Base-by-base conservation (phyloP, 768 basidiomycete genomes). In the Trametes cubensis region DNA sequence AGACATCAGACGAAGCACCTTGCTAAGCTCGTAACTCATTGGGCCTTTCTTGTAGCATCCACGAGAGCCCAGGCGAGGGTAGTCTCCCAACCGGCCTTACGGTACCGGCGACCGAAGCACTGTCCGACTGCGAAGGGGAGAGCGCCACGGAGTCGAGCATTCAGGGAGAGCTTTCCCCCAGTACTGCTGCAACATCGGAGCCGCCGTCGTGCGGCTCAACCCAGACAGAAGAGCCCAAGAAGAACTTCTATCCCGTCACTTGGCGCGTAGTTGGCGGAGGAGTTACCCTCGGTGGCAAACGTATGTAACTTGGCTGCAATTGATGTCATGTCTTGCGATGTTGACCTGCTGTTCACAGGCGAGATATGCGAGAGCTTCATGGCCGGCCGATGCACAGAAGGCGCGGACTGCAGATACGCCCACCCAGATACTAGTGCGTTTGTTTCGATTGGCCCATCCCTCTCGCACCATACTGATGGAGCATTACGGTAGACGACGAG, bases 191-290 rank as follows among this genome's bases (percentile, higher is more conserved):
- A 15, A 57, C 61, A 13, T 56, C 53, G 20, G 48, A 61, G 21
- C 46, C 41, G 2, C 40, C 50, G 3, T 17, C 53, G 18, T 46
- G 26, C 17, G 30, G 34, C 21, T 44, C 50, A 38, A 26, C 39
- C 10, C 14, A 21, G 20, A 67, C 55, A 11, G 70, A 73, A 38
- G 79, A 80, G 45, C 77, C 78, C 34, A 75, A 70, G 63, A 73
- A 68, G 44, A 67, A 84, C 60, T 87, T 77, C 71, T 86, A 83
- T 66, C 88, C 88, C 26, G 79, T 91, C 48, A 79, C 82, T 4
- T 91, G 89, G 89, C 80, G 89, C 45, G 88, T 91, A 14, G 87
- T 91, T 53, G 88, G 89, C 0, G 89, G 89, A 15, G 89, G 89
- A 3, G 89, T 90, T n/a, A 79, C 83, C 73, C 80, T 90, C 79